Conservation (phyloP, 164 flowering plant genomes). For the Vitis rupestris region DNA sequence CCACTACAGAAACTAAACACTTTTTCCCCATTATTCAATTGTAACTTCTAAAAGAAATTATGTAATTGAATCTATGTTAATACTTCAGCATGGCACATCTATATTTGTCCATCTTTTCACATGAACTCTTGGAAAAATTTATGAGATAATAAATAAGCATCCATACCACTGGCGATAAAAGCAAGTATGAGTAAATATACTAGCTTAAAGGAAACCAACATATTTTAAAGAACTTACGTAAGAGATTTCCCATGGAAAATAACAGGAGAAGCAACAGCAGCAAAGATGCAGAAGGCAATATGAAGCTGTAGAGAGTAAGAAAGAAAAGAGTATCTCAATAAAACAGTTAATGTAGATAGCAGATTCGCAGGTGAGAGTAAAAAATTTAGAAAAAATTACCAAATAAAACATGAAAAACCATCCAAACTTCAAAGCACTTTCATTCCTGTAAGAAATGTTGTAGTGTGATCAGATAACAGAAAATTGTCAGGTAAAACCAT, state of each 20-base stretch:
- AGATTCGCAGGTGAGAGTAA: neutral
- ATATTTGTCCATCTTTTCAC: no score
- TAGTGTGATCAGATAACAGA: neutral
- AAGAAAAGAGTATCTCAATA: neutral
- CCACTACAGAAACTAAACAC: no score
- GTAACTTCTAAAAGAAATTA: no score
- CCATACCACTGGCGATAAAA: neutral
- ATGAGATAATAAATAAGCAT: no score
- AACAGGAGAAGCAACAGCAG: constrained; percentile 69
- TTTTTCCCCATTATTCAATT: no score
- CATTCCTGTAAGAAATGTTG: constrained; percentile 49
- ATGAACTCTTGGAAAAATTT: neutral
- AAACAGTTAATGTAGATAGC: neutral
- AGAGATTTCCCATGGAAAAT: constrained; percentile 70
- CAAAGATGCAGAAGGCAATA: constrained; percentile 57
- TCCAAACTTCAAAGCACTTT: constrained; percentile 68
- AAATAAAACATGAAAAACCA: constrained; percentile 70
- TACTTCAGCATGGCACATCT: no score
- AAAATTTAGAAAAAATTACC: constrained; percentile 29
- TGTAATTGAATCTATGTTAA: no score
- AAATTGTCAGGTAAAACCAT: no score
- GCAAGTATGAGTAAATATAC: neutral
- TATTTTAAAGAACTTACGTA: constrained; percentile 42
- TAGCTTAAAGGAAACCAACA: neutral
- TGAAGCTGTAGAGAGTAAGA: constrained; percentile 47